Evolutionary conservation across 768 basidiomycete species (phyloP).

Genomic region (Podaxis mareebaensis): DNA sequence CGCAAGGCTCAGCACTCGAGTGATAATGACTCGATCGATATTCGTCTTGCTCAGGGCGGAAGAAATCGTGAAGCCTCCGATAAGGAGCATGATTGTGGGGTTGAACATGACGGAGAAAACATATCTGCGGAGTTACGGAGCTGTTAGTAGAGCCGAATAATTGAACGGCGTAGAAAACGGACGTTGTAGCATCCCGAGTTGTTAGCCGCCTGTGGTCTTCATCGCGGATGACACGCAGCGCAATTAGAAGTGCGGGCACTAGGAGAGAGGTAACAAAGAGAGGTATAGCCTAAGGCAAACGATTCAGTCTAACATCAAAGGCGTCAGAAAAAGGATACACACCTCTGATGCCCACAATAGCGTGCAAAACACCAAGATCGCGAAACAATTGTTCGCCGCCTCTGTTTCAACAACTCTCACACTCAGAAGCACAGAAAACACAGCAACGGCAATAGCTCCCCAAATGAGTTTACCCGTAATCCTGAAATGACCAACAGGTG

Average conservation of each 20-base stretch:
- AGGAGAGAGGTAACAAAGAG: constrained; percentile 95
- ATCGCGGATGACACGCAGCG: constrained; percentile 75
- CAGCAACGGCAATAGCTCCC: constrained; percentile 52
- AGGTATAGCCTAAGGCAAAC: constrained; percentile 74
- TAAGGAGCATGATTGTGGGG: constrained; percentile 97
- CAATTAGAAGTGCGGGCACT: constrained; percentile 86
- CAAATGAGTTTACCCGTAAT: constrained; percentile 65
- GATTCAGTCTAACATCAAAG: not conserved
- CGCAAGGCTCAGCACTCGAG: constrained; percentile 85
- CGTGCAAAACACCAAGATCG: constrained; percentile 86
- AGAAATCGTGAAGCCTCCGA: constrained; percentile 97
- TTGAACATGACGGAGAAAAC: constrained; percentile 97
- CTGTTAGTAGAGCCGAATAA: not conserved
- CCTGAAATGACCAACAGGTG: constrained; percentile 66
- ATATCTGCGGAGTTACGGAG: constrained; percentile 47
- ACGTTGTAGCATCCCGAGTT: constrained; percentile 81
- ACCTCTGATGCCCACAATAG: constrained; percentile 98
- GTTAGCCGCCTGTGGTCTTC: constrained; percentile 53
- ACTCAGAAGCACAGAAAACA: constrained; percentile 66
- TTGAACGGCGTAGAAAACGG: constrained; percentile 25
- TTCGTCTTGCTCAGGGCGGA: constrained; percentile 95
- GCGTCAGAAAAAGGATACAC: constrained; percentile 21
- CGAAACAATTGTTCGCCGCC: constrained; percentile 88
- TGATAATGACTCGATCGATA: constrained; percentile 90
- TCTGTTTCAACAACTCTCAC: constrained; percentile 54